phyloP scores from a whole-genome alignment of 768 basidiomycete genomes.

The Tricholoma bakamatsutake region DNA sequence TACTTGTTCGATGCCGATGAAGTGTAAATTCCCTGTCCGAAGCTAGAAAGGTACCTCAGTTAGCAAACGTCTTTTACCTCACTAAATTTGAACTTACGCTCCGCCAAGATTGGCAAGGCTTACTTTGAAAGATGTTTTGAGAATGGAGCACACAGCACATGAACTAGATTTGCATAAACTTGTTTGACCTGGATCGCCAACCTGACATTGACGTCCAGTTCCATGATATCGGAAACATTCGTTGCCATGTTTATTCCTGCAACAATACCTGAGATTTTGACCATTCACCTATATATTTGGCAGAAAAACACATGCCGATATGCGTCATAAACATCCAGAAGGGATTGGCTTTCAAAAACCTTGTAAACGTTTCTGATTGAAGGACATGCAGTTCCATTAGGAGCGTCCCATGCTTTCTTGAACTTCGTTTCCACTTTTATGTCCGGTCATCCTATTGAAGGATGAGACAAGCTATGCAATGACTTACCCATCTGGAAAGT shows the following conservation, averaged over 20 bases:
- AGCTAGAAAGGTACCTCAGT: too few relatives aligned
- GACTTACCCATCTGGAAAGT: background rate
- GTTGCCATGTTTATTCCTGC: constrained; percentile 18
- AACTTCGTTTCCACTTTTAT: constrained; percentile 9
- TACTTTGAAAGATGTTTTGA: constrained; percentile 28
- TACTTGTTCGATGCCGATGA: constrained; percentile 20
- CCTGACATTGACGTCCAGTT: constrained; percentile 19
- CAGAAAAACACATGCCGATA: constrained; percentile 3
- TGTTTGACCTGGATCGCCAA: constrained; percentile 19
- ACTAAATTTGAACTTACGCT: too few relatives aligned
- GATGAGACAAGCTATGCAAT: too few relatives aligned
- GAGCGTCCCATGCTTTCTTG: constrained; percentile 19
- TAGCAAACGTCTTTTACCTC: too few relatives aligned
- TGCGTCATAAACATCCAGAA: constrained; percentile 9
- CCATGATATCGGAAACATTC: constrained; percentile 28
- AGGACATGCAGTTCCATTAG: constrained; percentile 2
- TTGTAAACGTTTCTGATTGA: constrained; percentile 23
- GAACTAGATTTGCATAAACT: constrained; percentile 17
- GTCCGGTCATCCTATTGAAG: too few relatives aligned
- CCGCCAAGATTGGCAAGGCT: constrained; percentile 22
- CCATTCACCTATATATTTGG: background rate
- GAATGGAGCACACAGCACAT: constrained; percentile 22
- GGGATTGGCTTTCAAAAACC: constrained; percentile 21
- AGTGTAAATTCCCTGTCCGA: constrained; percentile 23
- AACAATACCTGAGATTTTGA: background rate